Evolutionary conservation across 2,329 filamentous ascomycete species (phyloP), one percentile per base, ranked within the genome.

Genomic region (Colletotrichum viniferum): DNA sequence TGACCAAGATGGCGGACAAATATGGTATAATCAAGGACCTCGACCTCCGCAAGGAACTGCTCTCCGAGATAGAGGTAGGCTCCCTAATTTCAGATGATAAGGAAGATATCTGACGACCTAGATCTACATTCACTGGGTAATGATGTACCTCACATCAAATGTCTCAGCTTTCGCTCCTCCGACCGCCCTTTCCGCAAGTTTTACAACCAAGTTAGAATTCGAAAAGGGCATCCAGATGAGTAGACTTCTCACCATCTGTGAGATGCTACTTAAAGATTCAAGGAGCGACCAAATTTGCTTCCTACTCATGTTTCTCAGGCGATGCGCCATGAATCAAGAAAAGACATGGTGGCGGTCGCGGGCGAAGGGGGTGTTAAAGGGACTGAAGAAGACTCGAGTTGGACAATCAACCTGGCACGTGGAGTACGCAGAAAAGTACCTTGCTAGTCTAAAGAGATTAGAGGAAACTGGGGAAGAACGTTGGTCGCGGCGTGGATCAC

Each of bases 211-310:
- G 52, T 24, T 78, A 16, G 66, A 69, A 8, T 64, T 67, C 32
- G 77, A 77, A 71, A 60, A 32, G 18, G 12, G 48, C 30, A 30
- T 72, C 4, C 72, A 76, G 61, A 66, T 75, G 69, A 64, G 56
- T 32, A 77, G 77, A 48, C 71, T 78, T 1, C 5, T 78, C 4
- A 77, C 77, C 16, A 26, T 76, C 28, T 67, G 72, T 36, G 77
- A 78, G 38, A 78, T 77, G 72, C 68, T 78, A 4, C 32, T 77
- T 26, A 26, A 36, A 4, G 77, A 78, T 7, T 56, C 28, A 4
- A 68, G 77, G 9, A 67, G 72, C 34, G 77, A 78, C 21, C 77
- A 78, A 30, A 61, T 61, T 1, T 78, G 77, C 68, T 71, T 78
- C 48, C 43, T 77, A 4, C 70, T 78, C 48, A 64, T 69, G 69